These are phyloP conservation scores for Coniochaeta sp. DNA, from an alignment of 2,329 filamentous ascomycete species.

Conservation along the genomic window DNA sequence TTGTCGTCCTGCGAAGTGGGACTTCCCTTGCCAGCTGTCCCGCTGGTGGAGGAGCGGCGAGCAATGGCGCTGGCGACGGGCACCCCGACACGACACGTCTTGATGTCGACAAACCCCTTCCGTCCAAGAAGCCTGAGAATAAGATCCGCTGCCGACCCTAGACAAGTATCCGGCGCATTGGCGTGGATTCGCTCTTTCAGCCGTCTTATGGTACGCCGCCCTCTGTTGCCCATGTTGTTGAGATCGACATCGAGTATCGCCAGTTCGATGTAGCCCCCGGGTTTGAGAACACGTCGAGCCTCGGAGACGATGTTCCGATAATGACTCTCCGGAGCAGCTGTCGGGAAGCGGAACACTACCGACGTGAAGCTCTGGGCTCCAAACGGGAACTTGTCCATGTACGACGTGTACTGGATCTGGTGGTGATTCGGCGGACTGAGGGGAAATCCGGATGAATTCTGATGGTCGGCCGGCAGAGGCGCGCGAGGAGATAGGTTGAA, in stretches of 20 bases:
- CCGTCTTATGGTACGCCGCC: constrained; percentile 59
- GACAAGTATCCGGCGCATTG: constrained; percentile 49
- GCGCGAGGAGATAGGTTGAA: constrained; percentile 65
- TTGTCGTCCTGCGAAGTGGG: constrained; percentile 9
- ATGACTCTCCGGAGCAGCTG: constrained; percentile 58
- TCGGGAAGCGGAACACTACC: constrained; percentile 71
- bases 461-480: constrained; percentile 38
- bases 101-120: constrained; percentile 64
- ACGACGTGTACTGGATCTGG: constrained; percentile 61
- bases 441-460: constrained; percentile 38
- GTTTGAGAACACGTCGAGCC: constrained; percentile 68
- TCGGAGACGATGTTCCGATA: constrained; percentile 68
- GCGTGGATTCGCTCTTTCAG: constrained; percentile 65
- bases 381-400: constrained; percentile 65
- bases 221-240: constrained; percentile 71
- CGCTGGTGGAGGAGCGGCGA: constrained; percentile 19
- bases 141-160: constrained; percentile 52
- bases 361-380: constrained; percentile 67
- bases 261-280: constrained; percentile 72
- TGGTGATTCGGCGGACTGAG: constrained; percentile 63
- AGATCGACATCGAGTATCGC: constrained; percentile 73
- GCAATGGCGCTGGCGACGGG: constrained; percentile 55
- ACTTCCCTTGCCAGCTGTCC: constrained; percentile 3
- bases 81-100: constrained; percentile 70
- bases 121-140: constrained; percentile 61